Evolutionary conservation across 1,284 basidiomycete genomes (phyloP).

Genomic region (Farysia itapuensis): DNA sequence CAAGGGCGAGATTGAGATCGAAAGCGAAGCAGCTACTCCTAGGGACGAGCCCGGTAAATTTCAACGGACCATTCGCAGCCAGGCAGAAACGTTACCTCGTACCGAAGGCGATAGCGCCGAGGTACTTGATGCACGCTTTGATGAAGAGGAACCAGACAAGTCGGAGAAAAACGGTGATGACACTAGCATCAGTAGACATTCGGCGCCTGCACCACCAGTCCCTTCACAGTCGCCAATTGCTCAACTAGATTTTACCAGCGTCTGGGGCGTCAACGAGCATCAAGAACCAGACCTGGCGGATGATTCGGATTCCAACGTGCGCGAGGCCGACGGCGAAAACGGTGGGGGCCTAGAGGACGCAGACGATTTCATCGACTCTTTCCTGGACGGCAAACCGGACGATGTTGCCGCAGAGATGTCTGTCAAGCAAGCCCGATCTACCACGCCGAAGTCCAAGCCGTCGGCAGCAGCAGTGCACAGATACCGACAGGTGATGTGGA

Average conservation of each 20-base stretch:
- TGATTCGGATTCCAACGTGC: neutral
- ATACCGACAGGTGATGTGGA: conserved; percentile 42
- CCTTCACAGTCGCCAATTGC: neutral
- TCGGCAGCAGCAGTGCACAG: conserved; percentile 12
- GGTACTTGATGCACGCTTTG: too few species aligned
- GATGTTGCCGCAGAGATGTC: neutral
- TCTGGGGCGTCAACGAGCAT: neutral
- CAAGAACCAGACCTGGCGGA: neutral
- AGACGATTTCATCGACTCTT: conserved; percentile 52
- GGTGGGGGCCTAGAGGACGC: conserved; percentile 1
- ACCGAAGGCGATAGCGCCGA: too few species aligned
- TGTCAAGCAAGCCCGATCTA: conserved; percentile 6
- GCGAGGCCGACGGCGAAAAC: neutral
- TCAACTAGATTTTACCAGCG: neutral
- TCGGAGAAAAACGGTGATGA: neutral
- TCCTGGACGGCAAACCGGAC: conserved; percentile 27
- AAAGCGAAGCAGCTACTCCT: conserved; percentile 28
- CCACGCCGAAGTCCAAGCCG: conserved; percentile 26
- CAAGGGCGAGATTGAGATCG: conserved; percentile 59
- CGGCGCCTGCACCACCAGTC: neutral
- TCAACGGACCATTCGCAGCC: neutral
- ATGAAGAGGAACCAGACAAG: too few species aligned
- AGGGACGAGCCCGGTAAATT: conserved; percentile 23
- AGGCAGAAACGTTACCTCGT: too few species aligned
- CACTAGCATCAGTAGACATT: neutral